Percentiles rank a stretch among this genome's conserved stretches.
These are phyloP conservation scores for Potentilla sterilis DNA, from an alignment of 306 rosid genomes.

Conservation along the genomic window DNA sequence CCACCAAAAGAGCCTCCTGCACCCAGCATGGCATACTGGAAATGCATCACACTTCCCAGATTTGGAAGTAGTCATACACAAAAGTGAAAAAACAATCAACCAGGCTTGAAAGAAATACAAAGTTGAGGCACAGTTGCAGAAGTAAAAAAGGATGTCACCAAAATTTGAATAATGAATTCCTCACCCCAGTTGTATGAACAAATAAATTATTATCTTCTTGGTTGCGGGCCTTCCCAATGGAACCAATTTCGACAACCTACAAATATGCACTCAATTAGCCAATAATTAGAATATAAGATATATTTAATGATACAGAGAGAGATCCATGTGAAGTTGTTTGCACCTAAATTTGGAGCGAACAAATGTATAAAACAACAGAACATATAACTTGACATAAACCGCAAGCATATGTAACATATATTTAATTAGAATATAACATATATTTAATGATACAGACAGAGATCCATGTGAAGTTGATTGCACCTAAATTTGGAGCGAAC, in stretches of 20 bases:
- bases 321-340: background rate
- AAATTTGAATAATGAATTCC: constrained; percentile 16
- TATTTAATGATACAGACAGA: background rate
- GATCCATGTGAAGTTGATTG: background rate
- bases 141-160: background rate
- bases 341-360: too few relatives aligned
- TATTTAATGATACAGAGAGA: background rate
- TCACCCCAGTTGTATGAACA: constrained; percentile 79
- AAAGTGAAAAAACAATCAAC: background rate
- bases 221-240: constrained; percentile 73
- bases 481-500: too few relatives aligned
- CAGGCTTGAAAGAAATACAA: background rate
- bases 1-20: background rate
- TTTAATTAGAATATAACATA: constrained; percentile 20
- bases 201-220: constrained; percentile 52
- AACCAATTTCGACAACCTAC: constrained; percentile 80
- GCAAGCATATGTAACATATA: background rate
- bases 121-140: background rate
- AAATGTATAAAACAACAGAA: background rate
- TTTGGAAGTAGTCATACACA: background rate
- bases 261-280: constrained; percentile 22
- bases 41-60: background rate
- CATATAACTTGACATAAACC: background rate
- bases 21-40: constrained; percentile 1
- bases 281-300: constrained; percentile 17